Percentiles rank a stretch among this genome's conserved stretches.
Evolutionary conservation across 2,329 filamentous ascomycete genomes (phyloP).

Genomic region (Sporothrix curviconia): DNA sequence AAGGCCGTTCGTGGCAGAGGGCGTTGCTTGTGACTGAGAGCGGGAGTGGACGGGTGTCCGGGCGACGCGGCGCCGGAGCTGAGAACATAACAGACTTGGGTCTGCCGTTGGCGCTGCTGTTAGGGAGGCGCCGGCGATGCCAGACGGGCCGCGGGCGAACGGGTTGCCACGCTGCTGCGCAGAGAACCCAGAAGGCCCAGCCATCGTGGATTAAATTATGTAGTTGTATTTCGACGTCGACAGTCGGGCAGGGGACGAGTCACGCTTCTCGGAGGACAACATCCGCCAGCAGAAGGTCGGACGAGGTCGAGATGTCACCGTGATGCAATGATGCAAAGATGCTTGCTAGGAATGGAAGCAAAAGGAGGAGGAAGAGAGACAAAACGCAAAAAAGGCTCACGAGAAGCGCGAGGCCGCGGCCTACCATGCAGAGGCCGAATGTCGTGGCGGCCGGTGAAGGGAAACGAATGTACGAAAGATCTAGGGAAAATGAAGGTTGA

Average conservation of each 20-base stretch:
- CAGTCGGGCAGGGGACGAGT: neutral
- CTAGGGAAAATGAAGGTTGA: conserved; percentile 2
- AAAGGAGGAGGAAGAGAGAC: neutral
- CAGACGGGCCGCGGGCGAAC: conserved; percentile 63
- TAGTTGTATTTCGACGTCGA: neutral
- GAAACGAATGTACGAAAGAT: conserved; percentile 6
- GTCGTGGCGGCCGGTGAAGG: conserved; percentile 8
- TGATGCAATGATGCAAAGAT: conserved; percentile 1
- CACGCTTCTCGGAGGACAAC: conserved; percentile 5
- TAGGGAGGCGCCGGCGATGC: conserved; percentile 50
- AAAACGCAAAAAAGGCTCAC: neutral
- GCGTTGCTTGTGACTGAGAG: conserved; percentile 24
- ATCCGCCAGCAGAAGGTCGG: conserved; percentile 13
- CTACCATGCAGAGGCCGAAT: neutral
- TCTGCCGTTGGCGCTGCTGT: conserved; percentile 39
- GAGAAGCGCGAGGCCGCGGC: neutral
- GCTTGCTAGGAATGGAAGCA: neutral
- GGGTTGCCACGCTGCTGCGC: conserved; percentile 60
- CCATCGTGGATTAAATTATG: conserved; percentile 2
- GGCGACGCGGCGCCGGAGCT: conserved; percentile 45
- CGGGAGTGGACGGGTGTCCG: conserved; percentile 48
- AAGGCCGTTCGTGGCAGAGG: neutral
- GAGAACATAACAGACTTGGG: conserved; percentile 69
- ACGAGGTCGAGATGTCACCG: neutral
- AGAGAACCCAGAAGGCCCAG: conserved; percentile 14